Percentiles rank a stretch among this genome's conserved stretches.
phyloP scores from a whole-genome alignment of 495 filamentous ascomycete genomes.

The Pseudevernia furfuracea region DNA sequence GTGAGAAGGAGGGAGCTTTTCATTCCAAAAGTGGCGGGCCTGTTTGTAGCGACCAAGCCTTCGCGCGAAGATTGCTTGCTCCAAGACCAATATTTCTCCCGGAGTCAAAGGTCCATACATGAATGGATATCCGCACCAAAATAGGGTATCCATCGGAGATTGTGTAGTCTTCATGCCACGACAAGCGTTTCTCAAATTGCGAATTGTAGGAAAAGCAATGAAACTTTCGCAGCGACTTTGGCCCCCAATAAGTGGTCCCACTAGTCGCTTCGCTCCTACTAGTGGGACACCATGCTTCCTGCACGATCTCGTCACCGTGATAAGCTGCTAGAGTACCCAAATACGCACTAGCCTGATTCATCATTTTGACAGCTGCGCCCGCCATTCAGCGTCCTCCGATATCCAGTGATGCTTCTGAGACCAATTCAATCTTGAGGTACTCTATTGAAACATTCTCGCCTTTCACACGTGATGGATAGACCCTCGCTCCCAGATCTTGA shows the following conservation, averaged over 20 bases:
- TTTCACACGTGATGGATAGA: not conserved
- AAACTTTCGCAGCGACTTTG: too few species aligned
- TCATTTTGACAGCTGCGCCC: not conserved
- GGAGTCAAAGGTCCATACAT: slow-evolving; percentile 7
- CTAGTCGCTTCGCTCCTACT: too few species aligned
- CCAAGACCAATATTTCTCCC: not conserved
- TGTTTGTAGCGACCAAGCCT: slow-evolving; percentile 12
- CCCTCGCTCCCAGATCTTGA: slow-evolving; percentile 5
- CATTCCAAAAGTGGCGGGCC: slow-evolving; percentile 5
- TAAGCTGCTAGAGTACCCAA: not conserved
- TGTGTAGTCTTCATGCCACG: not conserved
- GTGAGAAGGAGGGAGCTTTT: slow-evolving; percentile 5
- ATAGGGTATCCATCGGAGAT: not conserved
- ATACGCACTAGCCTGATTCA: not conserved
- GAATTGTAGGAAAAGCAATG: too few species aligned
- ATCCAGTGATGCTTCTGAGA: not conserved
- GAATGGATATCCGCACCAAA: not conserved
- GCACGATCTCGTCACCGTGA: too few species aligned
- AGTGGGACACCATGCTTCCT: not conserved
- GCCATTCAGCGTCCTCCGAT: not conserved
- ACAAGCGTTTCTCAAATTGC: too few species aligned
- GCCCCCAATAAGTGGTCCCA: too few species aligned
- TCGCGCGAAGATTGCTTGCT: slow-evolving; percentile 6
- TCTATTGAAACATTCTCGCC: not conserved
- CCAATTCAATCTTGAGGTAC: not conserved